These are phyloP conservation scores for Posidonia australis DNA, from an alignment of 106 monocot genomes.

Conservation along the genomic window DNA sequence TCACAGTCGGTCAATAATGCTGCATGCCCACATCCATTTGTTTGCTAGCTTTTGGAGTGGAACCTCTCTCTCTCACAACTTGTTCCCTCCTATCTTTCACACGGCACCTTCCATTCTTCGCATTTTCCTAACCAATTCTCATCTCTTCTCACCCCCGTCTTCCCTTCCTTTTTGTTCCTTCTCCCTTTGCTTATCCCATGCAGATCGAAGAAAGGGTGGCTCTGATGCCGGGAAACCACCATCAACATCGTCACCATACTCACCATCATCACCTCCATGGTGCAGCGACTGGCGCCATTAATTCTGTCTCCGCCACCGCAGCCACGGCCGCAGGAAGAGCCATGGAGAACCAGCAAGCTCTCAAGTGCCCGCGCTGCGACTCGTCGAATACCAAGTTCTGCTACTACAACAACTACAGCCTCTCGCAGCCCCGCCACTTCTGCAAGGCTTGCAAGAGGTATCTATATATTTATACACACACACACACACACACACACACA, in stretches of 20 bases:
- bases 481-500: too few relatives aligned
- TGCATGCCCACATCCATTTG: conserved; percentile 15
- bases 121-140: conserved; percentile 1
- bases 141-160: not conserved
- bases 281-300: not conserved
- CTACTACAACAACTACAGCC: conserved; percentile 85
- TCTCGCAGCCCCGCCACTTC: conserved; percentile 66
- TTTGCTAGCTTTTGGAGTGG: conserved; percentile 12
- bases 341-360: conserved; percentile 4
- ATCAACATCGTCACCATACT: not conserved
- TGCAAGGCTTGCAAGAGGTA: conserved; percentile 52
- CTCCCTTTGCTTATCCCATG: too few relatives aligned
- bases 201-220: conserved; percentile 3
- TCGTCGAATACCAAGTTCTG: conserved; percentile 57
- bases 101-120: not conserved
- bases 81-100: too few relatives aligned
- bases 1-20: conserved; percentile 6
- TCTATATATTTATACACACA: too few relatives aligned
- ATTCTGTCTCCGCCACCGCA: too few relatives aligned
- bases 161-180: not conserved
- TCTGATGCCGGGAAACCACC: conserved; percentile 5
- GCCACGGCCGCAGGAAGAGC: not conserved
- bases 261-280: too few relatives aligned
- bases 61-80: conserved; percentile 8
- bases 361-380: conserved; percentile 32